A percentile compares a stretch with the other conserved stretches of the same genome.
Evolutionary conservation across 441 rosid species (phyloP).

Genomic region (Metrosideros polymorpha): DNA sequence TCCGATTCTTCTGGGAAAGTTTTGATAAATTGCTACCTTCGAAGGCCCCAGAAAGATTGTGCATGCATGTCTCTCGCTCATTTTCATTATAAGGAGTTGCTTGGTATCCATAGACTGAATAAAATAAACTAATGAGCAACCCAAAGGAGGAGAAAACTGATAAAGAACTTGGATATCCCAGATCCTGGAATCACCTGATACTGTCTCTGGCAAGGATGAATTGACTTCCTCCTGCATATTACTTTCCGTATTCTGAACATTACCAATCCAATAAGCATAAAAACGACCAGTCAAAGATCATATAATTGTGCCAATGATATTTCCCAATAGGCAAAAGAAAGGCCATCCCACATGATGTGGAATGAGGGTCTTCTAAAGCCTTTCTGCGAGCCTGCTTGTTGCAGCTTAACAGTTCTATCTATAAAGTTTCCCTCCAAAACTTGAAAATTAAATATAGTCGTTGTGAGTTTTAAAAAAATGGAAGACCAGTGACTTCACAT

Average conservation of each 20-base stretch:
- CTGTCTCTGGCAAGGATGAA: not conserved
- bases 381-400: not conserved
- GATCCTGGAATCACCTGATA: not conserved
- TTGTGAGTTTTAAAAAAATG: not conserved
- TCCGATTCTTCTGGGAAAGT: not conserved
- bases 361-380: not conserved
- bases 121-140: not conserved
- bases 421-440: not conserved
- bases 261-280: not conserved
- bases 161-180: not conserved
- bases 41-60: not conserved
- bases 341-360: not conserved
- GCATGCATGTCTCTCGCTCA: not conserved
- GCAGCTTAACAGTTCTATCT: not conserved
- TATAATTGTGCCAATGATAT: not conserved
- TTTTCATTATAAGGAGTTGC: not conserved
- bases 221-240: not conserved
- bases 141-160: not conserved
- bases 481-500: not conserved
- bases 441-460: not conserved
- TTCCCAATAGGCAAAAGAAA: not conserved
- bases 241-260: not conserved
- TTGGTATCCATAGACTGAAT: not conserved
- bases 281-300: not conserved
- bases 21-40: not conserved